phyloP scores from a whole-genome alignment of 495 filamentous ascomycete genomes.

The Xanthoparmelia taractica region DNA sequence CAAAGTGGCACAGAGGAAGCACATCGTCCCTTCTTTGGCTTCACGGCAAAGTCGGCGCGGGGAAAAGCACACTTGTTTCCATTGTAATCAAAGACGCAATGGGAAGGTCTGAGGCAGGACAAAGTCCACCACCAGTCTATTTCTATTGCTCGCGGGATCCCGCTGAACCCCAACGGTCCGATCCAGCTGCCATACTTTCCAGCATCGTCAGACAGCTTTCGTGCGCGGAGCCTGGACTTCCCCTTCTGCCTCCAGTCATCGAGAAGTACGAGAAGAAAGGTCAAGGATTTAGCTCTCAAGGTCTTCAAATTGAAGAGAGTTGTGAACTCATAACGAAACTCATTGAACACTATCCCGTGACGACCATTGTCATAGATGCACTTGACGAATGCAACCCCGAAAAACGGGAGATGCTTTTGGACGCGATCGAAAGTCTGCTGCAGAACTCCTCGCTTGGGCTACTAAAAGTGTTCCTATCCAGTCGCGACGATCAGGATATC shows the following conservation, averaged over 20 bases:
- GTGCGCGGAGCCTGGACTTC: not conserved
- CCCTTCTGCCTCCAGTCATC: slow-evolving; percentile 26
- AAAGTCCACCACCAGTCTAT: slow-evolving; percentile 11
- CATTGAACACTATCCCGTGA: slow-evolving; percentile 21
- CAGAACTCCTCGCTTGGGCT: not conserved
- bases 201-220: slow-evolving; percentile 33
- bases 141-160: slow-evolving; percentile 37
- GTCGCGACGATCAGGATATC: slow-evolving; percentile 30
- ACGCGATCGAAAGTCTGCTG: not conserved
- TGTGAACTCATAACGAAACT: slow-evolving; percentile 15
- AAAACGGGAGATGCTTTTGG: not conserved
- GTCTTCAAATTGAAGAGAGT: slow-evolving; percentile 23
- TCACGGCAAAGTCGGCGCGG: not conserved
- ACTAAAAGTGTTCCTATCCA: slow-evolving; percentile 25
- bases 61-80: slow-evolving; percentile 11
- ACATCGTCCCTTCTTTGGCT: slow-evolving; percentile 10
- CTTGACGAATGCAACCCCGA: slow-evolving; percentile 38
- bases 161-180: slow-evolving; percentile 24
- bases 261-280: slow-evolving; percentile 17
- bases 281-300: slow-evolving; percentile 20
- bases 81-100: not conserved
- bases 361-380: slow-evolving; percentile 40
- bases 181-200: slow-evolving; percentile 32
- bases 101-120: not conserved
- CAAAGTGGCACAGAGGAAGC: slow-evolving; percentile 6